Percentiles rank a stretch among this genome's conserved stretches.
These are phyloP conservation scores for Saitozyma sp. DNA, from an alignment of 768 basidiomycete genomes.

Conservation along the genomic window DNA sequence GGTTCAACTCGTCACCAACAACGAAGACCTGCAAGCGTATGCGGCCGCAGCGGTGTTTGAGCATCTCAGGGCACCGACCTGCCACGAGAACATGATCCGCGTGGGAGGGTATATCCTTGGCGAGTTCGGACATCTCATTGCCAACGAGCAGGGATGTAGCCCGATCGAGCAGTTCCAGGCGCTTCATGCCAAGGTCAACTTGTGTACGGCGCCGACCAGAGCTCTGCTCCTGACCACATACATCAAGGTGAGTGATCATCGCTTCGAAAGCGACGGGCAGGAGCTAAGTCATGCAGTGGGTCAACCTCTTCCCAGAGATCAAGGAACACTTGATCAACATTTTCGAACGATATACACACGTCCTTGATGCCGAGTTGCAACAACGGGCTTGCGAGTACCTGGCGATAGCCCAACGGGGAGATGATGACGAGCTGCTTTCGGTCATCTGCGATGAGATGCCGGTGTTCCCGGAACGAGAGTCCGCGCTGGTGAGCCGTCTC, in stretches of 20 bases:
- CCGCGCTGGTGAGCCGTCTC: constrained; percentile 79
- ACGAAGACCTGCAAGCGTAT: constrained; percentile 94
- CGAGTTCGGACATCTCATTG: constrained; percentile 96
- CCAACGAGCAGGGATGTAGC: constrained; percentile 89
- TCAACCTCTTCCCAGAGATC: constrained; percentile 98
- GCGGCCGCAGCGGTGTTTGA: constrained; percentile 90
- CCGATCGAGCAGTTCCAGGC: constrained; percentile 92
- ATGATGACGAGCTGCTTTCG: constrained; percentile 89
- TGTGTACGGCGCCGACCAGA: constrained; percentile 86
- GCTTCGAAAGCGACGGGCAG: background rate
- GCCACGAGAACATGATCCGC: constrained; percentile 74
- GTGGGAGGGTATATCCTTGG: constrained; percentile 96
- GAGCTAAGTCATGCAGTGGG: constrained; percentile 62
- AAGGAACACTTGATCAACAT: constrained; percentile 89
- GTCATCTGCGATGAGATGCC: constrained; percentile 99
- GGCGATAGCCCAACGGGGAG: constrained; percentile 75
- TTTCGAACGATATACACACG: constrained; percentile 95
- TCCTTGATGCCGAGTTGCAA: constrained; percentile 93
- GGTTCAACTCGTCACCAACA: constrained; percentile 97
- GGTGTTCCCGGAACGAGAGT: constrained; percentile 92
- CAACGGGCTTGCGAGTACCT: constrained; percentile 98
- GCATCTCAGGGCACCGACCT: constrained; percentile 77
- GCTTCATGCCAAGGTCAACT: constrained; percentile 90
- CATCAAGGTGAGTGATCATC: constrained; percentile 62
- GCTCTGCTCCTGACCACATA: constrained; percentile 93